Base-by-base conservation (phyloP, 169 alveolate genomes). In the Cryptosporidium muris region DNA sequence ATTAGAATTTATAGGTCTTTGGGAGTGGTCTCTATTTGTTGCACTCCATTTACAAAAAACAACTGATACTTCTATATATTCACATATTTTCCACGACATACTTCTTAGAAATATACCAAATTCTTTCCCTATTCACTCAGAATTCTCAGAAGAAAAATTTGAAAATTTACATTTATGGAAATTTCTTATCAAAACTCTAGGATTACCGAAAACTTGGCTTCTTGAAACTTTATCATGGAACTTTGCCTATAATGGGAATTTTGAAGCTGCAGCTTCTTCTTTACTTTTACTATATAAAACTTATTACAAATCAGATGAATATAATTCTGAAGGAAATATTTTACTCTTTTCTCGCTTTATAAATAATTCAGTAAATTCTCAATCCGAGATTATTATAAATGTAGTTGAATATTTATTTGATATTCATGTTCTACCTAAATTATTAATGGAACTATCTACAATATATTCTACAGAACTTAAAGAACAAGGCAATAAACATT, bases 11-110 rank as follows among this genome's bases (percentile, higher is more conserved):
- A 48, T 74, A 9, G 85, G 85, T 2, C 16, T 74, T 60, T 74
- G 85, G 85, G 85, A 74, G 36, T 74, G 85, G 85, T 66, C 74
- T 9, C 63, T 53, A 9, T 74, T 14, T 60, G 62, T 74, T 1
- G 63, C 66, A 42, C 42, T 43, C 11, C 85, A 74, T 9, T 14
- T 54, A 9, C 38, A 58, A 4, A 25, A 40, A 45, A 51, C 37
- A 12, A 51, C 34, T 36, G 9, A 9, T 5, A 14, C 16, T 5
- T 9, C 37, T 25, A 16, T 42, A 3, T 74, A 38, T 16, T 7
- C 2, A 6, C 6, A 36, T 37, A 56, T 74, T 9, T 12, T 74
- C 51, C 54, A 56, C 16, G 43, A 63, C n/a, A 16, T 74, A 11
- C 54, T 74, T 34, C 54, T 62, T 54, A 74, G 68, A 11, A 74